Percentiles rank a stretch among this genome's conserved stretches.
Conservation (phyloP, 306 rosid genomes). For the Mimosa bimucronata region DNA sequence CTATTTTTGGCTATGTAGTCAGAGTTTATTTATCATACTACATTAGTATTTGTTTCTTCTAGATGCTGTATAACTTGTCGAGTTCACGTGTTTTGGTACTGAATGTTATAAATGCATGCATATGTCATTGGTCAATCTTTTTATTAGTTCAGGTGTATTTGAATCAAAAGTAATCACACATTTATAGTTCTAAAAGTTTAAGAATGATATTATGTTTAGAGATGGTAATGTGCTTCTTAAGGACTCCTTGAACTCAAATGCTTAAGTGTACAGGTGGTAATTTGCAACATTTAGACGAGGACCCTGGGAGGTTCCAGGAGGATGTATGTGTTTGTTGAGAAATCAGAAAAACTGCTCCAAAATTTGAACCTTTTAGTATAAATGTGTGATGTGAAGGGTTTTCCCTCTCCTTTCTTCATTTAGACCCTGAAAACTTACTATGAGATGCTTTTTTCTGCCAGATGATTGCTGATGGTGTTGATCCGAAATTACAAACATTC, state of each 20-base stretch:
- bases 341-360: neutral
- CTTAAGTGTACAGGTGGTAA: neutral
- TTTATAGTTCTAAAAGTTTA: neutral
- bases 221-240: neutral
- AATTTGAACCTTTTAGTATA: conserved; percentile 6
- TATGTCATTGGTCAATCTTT: neutral
- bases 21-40: neutral
- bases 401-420: neutral
- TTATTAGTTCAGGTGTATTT: neutral
- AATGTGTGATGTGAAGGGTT: conserved; percentile 9
- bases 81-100: neutral
- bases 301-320: neutral
- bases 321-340: conserved; percentile 12
- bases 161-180: neutral
- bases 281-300: neutral
- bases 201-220: neutral
- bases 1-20: neutral
- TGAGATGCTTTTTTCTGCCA: conserved; percentile 37
- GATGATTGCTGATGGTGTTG: conserved; percentile 58
- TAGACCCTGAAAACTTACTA: neutral
- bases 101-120: neutral
- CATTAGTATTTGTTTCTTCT: neutral
- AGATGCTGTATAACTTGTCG: neutral
- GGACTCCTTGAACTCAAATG: neutral
- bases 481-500: conserved; percentile 70